Conservation (phyloP, 345 rosid species). For the Dipteronia dyeriana region DNA sequence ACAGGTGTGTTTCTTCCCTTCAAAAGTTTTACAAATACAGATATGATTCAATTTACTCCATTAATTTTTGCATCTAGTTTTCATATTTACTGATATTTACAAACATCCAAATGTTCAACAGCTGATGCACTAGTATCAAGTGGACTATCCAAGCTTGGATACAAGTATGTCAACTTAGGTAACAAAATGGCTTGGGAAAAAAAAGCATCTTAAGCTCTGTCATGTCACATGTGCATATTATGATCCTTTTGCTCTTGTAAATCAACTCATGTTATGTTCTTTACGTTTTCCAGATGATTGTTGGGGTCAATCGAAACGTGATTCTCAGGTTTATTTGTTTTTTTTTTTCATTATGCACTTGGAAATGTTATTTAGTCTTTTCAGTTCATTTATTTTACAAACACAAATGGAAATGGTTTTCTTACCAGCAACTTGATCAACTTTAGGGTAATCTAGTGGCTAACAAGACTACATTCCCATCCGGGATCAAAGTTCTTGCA, state of each 20-base stretch:
- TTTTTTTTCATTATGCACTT: background rate
- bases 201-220: background rate
- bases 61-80: background rate
- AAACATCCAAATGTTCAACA: constrained; percentile 3
- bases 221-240: background rate
- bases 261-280: background rate
- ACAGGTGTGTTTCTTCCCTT: background rate
- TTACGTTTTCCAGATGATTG: constrained; percentile 24
- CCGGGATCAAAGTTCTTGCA: constrained; percentile 26
- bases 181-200: background rate
- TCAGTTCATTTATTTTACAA: background rate
- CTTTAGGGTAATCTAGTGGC: constrained; percentile 22
- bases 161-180: constrained; percentile 30
- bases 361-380: background rate
- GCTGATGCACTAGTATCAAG: constrained; percentile 33
- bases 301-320: constrained; percentile 20
- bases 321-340: constrained; percentile 15
- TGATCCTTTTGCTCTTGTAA: background rate
- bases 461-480: constrained; percentile 24
- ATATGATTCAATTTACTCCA: too few relatives aligned
- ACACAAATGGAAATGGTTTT: background rate
- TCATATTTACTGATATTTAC: too few relatives aligned
- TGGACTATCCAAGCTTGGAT: constrained; percentile 28
- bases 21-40: too few relatives aligned
- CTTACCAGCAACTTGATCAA: background rate